Evolutionary conservation across 371 early-diverging fungal genomes (phyloP).

Genomic region (Apophysomyces ossiformis): DNA sequence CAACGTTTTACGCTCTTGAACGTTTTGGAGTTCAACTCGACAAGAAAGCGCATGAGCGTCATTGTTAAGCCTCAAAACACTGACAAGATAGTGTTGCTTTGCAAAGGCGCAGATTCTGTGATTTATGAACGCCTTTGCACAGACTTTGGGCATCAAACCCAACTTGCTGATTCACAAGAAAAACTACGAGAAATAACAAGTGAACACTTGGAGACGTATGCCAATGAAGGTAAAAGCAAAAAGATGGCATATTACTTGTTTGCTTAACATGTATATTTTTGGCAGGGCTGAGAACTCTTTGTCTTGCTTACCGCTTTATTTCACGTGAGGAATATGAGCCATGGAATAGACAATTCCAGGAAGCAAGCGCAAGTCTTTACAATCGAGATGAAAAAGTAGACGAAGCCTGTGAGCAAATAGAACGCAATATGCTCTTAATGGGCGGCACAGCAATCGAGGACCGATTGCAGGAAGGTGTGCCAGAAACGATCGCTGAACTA

Average conservation of each 20-base stretch:
- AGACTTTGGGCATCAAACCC: slow-evolving; percentile 33
- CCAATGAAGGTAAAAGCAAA: slow-evolving; percentile 70
- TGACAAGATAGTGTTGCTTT: slow-evolving; percentile 61
- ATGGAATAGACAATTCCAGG: slow-evolving; percentile 78
- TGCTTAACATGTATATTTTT: not conserved
- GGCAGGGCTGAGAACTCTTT: slow-evolving; percentile 88
- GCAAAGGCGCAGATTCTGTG: slow-evolving; percentile 84
- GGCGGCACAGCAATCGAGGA: slow-evolving; percentile 95
- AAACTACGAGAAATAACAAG: slow-evolving; percentile 50
- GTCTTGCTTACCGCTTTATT: slow-evolving; percentile 82
- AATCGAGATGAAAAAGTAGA: slow-evolving; percentile 83
- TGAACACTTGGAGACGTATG: slow-evolving; percentile 83
- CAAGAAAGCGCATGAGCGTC: slow-evolving; percentile 77
- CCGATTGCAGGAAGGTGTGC: slow-evolving; percentile 91
- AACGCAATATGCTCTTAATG: slow-evolving; percentile 68
- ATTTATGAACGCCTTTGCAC: slow-evolving; percentile 57
- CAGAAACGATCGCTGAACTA: slow-evolving; percentile 89
- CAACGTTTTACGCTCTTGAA: slow-evolving; percentile 58
- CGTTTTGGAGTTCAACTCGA: slow-evolving; percentile 69
- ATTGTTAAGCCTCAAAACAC: slow-evolving; percentile 59
- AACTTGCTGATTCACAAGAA: slow-evolving; percentile 26
- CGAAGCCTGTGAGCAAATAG: slow-evolving; percentile 82
- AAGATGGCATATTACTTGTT: not conserved
- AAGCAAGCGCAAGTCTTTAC: slow-evolving; percentile 80
- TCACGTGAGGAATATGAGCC: slow-evolving; percentile 72